These are phyloP conservation scores for Domatiomyces globalis DNA, from an alignment of 2,329 filamentous ascomycete species.

Conservation along the genomic window DNA sequence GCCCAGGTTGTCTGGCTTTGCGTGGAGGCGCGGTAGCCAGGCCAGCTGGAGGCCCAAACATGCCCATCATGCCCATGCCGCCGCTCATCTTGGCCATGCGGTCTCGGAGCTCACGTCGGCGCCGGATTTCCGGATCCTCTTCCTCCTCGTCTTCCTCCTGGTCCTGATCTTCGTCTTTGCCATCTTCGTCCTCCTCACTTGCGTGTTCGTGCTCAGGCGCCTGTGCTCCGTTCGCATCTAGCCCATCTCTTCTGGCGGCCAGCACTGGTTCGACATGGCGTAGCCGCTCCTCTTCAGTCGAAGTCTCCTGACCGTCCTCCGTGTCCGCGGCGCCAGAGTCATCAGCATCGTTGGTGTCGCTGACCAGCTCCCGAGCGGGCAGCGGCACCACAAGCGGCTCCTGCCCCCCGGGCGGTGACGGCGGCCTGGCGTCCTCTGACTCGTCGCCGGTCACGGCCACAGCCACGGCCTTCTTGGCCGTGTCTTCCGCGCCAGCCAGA, in stretches of 20 bases:
- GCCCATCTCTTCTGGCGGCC: not conserved
- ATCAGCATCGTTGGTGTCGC: slow-evolving; percentile 52
- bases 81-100: slow-evolving; percentile 98
- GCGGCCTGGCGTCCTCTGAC: slow-evolving; percentile 12
- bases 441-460: slow-evolving; percentile 21
- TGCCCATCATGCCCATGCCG: slow-evolving; percentile 90
- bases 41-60: slow-evolving; percentile 63
- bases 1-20: slow-evolving; percentile 33
- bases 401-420: no score
- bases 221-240: slow-evolving; percentile 19
- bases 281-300: slow-evolving; percentile 58
- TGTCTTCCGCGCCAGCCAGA: slow-evolving; percentile 16
- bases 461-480: slow-evolving; percentile 22
- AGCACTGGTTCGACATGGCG: slow-evolving; percentile 17
- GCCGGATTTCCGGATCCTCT: slow-evolving; percentile 70
- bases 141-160: slow-evolving; percentile 67
- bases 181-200: slow-evolving; percentile 51
- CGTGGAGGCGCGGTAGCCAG: slow-evolving; percentile 39
- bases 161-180: slow-evolving; percentile 41
- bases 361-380: slow-evolving; percentile 39
- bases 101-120: slow-evolving; percentile 76
- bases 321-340: slow-evolving; percentile 50
- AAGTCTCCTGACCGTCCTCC: slow-evolving; percentile 47
- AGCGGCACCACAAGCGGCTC: slow-evolving; percentile 23
- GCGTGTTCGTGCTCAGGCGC: slow-evolving; percentile 33